Evolutionary conservation across 2,329 filamentous ascomycete species (phyloP).

Genomic region (Arthrobotrys pseudoclavata): DNA sequence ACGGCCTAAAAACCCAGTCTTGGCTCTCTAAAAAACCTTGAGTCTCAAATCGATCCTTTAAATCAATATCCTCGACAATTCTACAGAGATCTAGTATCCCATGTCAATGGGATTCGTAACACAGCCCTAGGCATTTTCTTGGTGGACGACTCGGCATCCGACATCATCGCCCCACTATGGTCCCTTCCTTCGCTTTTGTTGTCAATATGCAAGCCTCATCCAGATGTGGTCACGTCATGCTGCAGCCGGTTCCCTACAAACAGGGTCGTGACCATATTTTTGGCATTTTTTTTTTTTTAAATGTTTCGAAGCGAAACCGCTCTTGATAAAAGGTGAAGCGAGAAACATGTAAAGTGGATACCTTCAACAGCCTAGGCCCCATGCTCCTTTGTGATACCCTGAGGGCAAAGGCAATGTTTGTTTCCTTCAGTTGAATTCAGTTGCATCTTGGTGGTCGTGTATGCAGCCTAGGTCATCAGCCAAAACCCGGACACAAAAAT

Average conservation of each 20-base stretch:
- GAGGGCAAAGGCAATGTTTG: not conserved
- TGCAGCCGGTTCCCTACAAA: constrained; percentile 35
- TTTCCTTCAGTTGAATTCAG: not conserved
- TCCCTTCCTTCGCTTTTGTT: constrained; percentile 35
- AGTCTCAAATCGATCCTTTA: constrained; percentile 10
- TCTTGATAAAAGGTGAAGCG: constrained; percentile 32
- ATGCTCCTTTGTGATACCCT: constrained; percentile 19
- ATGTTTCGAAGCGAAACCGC: constrained; percentile 16
- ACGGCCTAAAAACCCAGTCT: not conserved
- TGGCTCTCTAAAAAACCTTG: not conserved
- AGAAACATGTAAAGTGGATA: constrained; percentile 40
- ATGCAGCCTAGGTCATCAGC: constrained; percentile 17
- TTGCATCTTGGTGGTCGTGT: constrained; percentile 22
- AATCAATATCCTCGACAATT: constrained; percentile 19
- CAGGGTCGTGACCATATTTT: constrained; percentile 34
- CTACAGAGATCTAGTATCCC: constrained; percentile 6
- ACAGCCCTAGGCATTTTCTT: constrained; percentile 35
- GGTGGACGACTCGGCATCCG: constrained; percentile 36
- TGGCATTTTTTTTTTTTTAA: constrained; percentile 8
- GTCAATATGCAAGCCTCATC: constrained; percentile 47
- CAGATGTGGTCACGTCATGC: constrained; percentile 56
- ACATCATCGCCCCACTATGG: constrained; percentile 53
- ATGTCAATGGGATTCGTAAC: constrained; percentile 36
- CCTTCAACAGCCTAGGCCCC: constrained; percentile 10
- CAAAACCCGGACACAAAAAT: constrained; percentile 9